Percentiles rank a stretch among this genome's conserved stretches.
These are phyloP conservation scores for Oxyria digyna DNA, from an alignment of 148 eudicot species.

Conservation along the genomic window DNA sequence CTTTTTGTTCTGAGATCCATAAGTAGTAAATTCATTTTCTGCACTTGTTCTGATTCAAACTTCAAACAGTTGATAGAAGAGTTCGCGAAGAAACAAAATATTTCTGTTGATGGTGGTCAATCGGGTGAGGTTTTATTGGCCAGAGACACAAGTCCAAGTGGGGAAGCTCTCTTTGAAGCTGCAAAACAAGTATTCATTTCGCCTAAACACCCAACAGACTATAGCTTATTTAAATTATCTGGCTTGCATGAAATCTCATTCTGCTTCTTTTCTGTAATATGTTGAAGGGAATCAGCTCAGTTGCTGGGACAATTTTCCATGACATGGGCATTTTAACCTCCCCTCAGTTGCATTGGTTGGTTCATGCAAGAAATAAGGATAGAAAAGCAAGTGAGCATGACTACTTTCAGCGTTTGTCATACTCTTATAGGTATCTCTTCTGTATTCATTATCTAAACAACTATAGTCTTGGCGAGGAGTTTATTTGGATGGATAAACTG, in stretches of 20 bases:
- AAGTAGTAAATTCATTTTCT: background rate
- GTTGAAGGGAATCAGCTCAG: slow-evolving; percentile 63
- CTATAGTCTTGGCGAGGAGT: background rate
- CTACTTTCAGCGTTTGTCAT: slow-evolving; percentile 59
- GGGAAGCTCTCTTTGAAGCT: slow-evolving; percentile 69
- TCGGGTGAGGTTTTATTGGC: slow-evolving; percentile 56
- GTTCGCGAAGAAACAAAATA: slow-evolving; percentile 58
- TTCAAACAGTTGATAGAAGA: slow-evolving; percentile 59
- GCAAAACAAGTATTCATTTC: slow-evolving; percentile 60
- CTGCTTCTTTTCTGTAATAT: slow-evolving; percentile 3
- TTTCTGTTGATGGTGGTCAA: slow-evolving; percentile 34
- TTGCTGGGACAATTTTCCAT: slow-evolving; percentile 44
- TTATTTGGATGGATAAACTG: background rate
- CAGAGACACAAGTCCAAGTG: slow-evolving; percentile 91
- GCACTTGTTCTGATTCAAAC: background rate
- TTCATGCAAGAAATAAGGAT: slow-evolving; percentile 73
- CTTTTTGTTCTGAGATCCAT: background rate
- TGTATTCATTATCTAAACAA: background rate
- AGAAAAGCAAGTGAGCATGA: slow-evolving; percentile 49
- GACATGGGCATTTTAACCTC: slow-evolving; percentile 83
- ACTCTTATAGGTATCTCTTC: slow-evolving; percentile 57
- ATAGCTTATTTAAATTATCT: background rate
- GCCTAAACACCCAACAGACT: background rate
- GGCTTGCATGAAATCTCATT: background rate
- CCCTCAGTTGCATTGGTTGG: slow-evolving; percentile 98